Evolutionary conservation across 1,284 basidiomycete species (phyloP), one percentile per base, ranked within the genome.

Genomic region (Rhodotorula sp.): DNA sequence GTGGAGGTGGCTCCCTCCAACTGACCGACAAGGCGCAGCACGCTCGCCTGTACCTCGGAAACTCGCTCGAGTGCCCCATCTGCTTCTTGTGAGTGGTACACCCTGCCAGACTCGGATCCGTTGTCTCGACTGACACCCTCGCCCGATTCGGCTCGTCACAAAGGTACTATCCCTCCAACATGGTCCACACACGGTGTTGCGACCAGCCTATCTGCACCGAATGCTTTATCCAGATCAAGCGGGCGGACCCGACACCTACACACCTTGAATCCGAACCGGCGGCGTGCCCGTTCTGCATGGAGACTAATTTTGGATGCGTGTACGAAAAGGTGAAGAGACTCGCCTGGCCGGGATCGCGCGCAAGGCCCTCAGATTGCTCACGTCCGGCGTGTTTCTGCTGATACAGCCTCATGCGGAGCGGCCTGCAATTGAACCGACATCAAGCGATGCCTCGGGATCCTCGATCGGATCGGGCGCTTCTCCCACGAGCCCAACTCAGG

Each of bases 211-310:
- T 99, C 77, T 99, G 95, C 81, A 97, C 95, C 46, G 95, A 99
- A 82, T 99, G 95, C 80, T 99, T 99, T 79, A 94, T 98, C 24
- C 95, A 98, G 83, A 98, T 99, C 83, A 98, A 98, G 83, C 89
- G 95, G 65, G 87, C 86, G 61, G 96, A 99, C 77, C 93, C 95
- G 7, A 95, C 92, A 0, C 85, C 91, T 6, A 95, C 93, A 0
- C 93, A 96, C 81, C 84, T 95, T 62, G 69, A 83, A 72, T 93
- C 92, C 22, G 95, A 98, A 78, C 91, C 95, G 0, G 93, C 95
- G 6, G 90, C 91, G 10, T 99, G 95, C 80, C 95, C 95, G 4
- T 99, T 93, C 80, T 99, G 95, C 79, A 92, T 98, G 57, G 93
- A 96, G 81, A 88, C 93, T 58, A 93, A 97, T 81, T 99, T 99